Evolutionary conservation across 352 stramenopile species (phyloP), one percentile per base, ranked within the genome.

Genomic region (Pythium oligandrum): DNA sequence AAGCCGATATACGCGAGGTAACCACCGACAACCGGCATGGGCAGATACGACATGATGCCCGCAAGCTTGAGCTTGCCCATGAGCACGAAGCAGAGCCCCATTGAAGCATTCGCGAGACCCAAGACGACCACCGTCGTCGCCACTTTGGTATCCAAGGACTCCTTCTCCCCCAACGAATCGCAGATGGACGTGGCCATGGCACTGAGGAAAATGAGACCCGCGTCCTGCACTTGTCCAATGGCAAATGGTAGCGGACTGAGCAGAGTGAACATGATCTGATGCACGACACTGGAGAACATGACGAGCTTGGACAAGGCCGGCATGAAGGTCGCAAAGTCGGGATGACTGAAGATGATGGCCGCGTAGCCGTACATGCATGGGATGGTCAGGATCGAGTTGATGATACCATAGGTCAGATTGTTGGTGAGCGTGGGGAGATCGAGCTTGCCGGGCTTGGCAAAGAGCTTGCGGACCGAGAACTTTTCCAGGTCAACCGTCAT

Each of bases 1-100:
- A 98, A 92, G 3, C 97, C 96, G 59, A 98, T 98, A 67, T 96
- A 98, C 4, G 96, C 96, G 40, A 99, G 70, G 75, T 99, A 99
- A 32, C 97, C 97, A 31, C 94, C 96, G 35, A 99, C 81, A 1
- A 99, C 97, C 11, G 89, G 95, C 66, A 98, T 98, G 1, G 97
- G 97, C 44, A 99, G 70, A 61, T 99, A 96, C 58, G 97, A 97
- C 40, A 98, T 95, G 37, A 98, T 85, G 1, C 83, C 83, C 3
- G 96, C 97, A 32, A 99, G 79, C 63, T 89, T 88, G 44, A 98
- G 89, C 55, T 86, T 89, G 2, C 96, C 96, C 49, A 99, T 84
- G 11, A 97, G 59, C 33, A 99, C 86, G n/a, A 99, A 75, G 11
- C 88, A 87, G 2, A 93, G 48, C 2, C 97, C 97, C 0, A 99